Base-by-base conservation (phyloP, 805 yeast species). In the Sporopachydermia quercuum region DNA sequence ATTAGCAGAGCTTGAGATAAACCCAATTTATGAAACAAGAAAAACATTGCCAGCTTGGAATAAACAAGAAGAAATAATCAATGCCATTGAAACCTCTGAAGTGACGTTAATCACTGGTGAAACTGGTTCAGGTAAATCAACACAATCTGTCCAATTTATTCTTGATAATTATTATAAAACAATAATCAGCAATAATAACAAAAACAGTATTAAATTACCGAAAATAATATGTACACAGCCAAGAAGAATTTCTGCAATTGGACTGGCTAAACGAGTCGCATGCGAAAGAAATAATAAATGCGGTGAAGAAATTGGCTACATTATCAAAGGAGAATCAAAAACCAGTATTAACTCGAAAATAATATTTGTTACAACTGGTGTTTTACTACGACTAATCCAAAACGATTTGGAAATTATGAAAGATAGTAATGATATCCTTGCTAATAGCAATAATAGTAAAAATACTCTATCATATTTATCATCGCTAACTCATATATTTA, bases 111-210 rank as follows among this genome's bases (percentile, higher is more conserved):
- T 89, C 30, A 89, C 97, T 2, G 98, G 97, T 55, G 98, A 91
- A 55, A 89, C 97, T 0, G 97, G 97, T 49, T 87, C 96, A 1
- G 97, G 97, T 48, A 89, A 89, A 53, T 84, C 96, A 1, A 89
- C 98, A 0, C 98, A 89, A 54, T 74, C 84, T 3, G 95, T 85
- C 4, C 98, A 89, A 55, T 89, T 86, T 48, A 63, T 89, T 15
- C 59, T 89, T 14, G 97, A 89, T 54, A 65, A 75, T 34, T 50
- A 83, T 43, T 51, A 58, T 1, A 6, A 14, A 18, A 42, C 38
- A 14, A 65, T 71, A 38, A 37, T 58, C 0, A 53, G 58, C 8
- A 69, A 70, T 0, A 54, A 56, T 6, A 71, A 71, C 44, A 77
- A 66, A 45, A 55, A 60, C 16, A 68, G 79, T 3, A n/a, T 8